These are phyloP conservation scores for Stellera chamaejasme DNA, from an alignment of 345 rosid species.

Conservation along the genomic window DNA sequence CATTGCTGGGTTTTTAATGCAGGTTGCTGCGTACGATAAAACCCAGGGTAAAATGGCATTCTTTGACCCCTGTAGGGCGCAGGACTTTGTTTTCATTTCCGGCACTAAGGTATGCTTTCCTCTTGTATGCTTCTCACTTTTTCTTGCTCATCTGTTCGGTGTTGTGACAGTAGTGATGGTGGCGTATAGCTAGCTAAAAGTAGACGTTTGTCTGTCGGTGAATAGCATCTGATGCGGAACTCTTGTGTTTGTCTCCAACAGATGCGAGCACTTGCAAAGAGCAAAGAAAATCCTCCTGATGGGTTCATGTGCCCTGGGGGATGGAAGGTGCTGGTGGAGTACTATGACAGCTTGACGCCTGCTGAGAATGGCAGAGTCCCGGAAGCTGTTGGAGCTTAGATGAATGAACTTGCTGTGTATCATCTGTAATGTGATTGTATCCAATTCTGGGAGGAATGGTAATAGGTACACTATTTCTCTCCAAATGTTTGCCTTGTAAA, in stretches of 20 bases:
- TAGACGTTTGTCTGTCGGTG: background rate
- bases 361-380: slow-evolving; percentile 43
- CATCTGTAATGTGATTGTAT: slow-evolving; percentile 16
- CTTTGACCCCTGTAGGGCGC: slow-evolving; percentile 87
- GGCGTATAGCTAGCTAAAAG: background rate
- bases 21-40: slow-evolving; percentile 96
- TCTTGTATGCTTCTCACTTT: background rate
- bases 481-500: slow-evolving; percentile 14
- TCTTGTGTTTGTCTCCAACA: slow-evolving; percentile 18
- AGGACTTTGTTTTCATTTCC: slow-evolving; percentile 88
- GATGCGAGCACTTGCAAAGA: slow-evolving; percentile 95
- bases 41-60: slow-evolving; percentile 98
- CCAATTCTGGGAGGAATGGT: slow-evolving; percentile 15
- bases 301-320: slow-evolving; percentile 99
- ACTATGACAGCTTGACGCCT: slow-evolving; percentile 64
- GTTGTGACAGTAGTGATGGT: background rate
- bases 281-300: slow-evolving; percentile 84
- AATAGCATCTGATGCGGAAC: slow-evolving; percentile 1
- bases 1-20: slow-evolving; percentile 8
- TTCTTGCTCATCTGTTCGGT: too few species aligned
- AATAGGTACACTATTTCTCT: slow-evolving; percentile 8
- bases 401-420: background rate
- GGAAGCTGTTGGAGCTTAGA: slow-evolving; percentile 56
- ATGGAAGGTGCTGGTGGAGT: slow-evolving; percentile 87
- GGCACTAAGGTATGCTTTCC: slow-evolving; percentile 72